phyloP scores from a whole-genome alignment of 2,329 filamentous ascomycete genomes.

The Aspergillus sp. region DNA sequence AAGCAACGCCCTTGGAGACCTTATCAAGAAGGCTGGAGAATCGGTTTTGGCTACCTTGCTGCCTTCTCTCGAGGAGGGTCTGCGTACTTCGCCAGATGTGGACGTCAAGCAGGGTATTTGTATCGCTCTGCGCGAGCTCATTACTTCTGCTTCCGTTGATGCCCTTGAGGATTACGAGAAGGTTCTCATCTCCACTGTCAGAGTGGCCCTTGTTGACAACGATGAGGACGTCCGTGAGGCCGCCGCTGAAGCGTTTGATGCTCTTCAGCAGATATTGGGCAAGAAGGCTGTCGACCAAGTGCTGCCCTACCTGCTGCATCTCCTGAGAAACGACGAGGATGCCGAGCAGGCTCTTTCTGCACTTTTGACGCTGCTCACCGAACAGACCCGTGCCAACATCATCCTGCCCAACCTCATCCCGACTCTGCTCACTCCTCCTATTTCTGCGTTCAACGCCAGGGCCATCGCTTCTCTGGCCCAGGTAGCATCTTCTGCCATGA shows the following conservation, averaged over 20 bases:
- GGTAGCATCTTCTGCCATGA: constrained; percentile 87
- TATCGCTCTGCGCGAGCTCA: constrained; percentile 88
- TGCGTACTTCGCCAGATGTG: constrained; percentile 79
- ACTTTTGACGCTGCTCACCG: constrained; percentile 86
- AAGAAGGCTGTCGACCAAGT: constrained; percentile 95
- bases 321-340: constrained; percentile 78
- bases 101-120: constrained; percentile 97
- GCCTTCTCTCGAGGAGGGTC: constrained; percentile 84
- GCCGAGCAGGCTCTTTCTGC: constrained; percentile 90
- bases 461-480: constrained; percentile 87
- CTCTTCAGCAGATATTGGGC: constrained; percentile 84
- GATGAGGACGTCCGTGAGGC: constrained; percentile 88
- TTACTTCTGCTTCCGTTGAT: constrained; percentile 79
- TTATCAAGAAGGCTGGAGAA: constrained; percentile 95
- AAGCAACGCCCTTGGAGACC: constrained; percentile 89
- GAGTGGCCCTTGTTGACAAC: constrained; percentile 82
- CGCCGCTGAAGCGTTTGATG: constrained; percentile 94
- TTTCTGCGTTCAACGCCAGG: constrained; percentile 89
- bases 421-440: constrained; percentile 81
- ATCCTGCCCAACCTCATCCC: constrained; percentile 95
- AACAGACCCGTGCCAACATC: constrained; percentile 87
- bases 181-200: constrained; percentile 87
- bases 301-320: constrained; percentile 79
- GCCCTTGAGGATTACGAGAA: constrained; percentile 91
- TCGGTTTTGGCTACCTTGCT: constrained; percentile 80